Conservation (phyloP, 2,329 filamentous ascomycete genomes). For the Gaeumannomyces sp. region DNA sequence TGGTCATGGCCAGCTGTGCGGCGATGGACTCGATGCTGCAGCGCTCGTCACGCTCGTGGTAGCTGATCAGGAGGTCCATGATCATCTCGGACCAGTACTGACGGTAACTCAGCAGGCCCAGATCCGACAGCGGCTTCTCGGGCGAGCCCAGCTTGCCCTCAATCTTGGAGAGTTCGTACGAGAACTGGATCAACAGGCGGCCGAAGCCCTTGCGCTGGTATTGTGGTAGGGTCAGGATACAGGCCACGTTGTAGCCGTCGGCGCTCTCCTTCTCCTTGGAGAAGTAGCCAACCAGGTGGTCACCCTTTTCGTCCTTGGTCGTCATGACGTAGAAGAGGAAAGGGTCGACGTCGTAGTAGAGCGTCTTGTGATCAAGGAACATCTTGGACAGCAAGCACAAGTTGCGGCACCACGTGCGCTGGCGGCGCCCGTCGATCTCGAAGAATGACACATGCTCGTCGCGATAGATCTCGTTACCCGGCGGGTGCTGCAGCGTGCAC, state of each 20-base stretch:
- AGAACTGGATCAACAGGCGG: conserved; percentile 90
- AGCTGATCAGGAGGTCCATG: conserved; percentile 74
- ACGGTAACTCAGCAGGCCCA: conserved; percentile 87
- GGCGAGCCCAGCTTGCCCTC: conserved; percentile 93
- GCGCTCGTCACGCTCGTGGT: conserved; percentile 60
- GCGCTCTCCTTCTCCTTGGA: conserved; percentile 97
- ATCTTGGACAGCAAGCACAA: conserved; percentile 91
- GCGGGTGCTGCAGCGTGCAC: conserved; percentile 85
- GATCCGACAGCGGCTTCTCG: conserved; percentile 91
- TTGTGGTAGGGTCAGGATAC: conserved; percentile 93
- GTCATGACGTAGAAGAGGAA: conserved; percentile 99
- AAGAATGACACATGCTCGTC: conserved; percentile 93
- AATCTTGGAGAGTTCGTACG: conserved; percentile 91
- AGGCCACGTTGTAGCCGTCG: conserved; percentile 96
- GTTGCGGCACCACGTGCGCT: conserved; percentile 95
- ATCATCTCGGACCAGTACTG: conserved; percentile 98
- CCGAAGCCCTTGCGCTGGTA: conserved; percentile 95
- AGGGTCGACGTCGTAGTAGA: conserved; percentile 99
- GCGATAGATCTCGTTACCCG: conserved; percentile 96
- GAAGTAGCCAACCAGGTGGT: conserved; percentile 98
- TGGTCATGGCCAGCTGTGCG: conserved; percentile 82
- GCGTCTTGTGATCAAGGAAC: conserved; percentile 94
- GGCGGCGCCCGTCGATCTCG: conserved; percentile 90
- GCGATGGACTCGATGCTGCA: conserved; percentile 85
- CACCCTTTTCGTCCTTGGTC: conserved; percentile 78